Conservation (phyloP, 2,329 filamentous ascomycete genomes). For the Fusarium duplospermum region DNA sequence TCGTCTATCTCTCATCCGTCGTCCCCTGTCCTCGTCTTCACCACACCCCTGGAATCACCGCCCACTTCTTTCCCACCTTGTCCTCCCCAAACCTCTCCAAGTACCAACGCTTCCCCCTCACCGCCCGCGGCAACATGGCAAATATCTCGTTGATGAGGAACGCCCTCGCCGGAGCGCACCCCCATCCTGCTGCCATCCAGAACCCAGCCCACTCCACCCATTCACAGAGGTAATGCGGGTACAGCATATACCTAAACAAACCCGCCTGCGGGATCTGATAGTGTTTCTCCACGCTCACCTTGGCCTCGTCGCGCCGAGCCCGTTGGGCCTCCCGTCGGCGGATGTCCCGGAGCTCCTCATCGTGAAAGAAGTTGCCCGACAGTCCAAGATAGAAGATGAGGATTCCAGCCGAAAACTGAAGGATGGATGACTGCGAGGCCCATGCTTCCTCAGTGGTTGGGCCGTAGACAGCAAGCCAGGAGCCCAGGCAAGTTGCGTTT, state of each 20-base stretch:
- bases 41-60: constrained; percentile 70
- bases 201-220: constrained; percentile 97
- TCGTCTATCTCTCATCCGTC: constrained; percentile 14
- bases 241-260: constrained; percentile 84
- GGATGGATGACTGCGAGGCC: constrained; percentile 52
- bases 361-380: constrained; percentile 85
- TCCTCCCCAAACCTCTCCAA: constrained; percentile 87
- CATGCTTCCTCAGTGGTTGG: constrained; percentile 68
- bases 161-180: constrained; percentile 78
- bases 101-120: constrained; percentile 89
- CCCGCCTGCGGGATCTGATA: constrained; percentile 89
- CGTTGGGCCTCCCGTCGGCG: constrained; percentile 74
- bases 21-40: constrained; percentile 24
- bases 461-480: constrained; percentile 86
- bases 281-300: constrained; percentile 70
- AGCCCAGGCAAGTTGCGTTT: constrained; percentile 82
- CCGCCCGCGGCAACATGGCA: constrained; percentile 90
- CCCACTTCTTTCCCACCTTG: constrained; percentile 79
- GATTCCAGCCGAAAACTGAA: constrained; percentile 72
- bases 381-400: constrained; percentile 82
- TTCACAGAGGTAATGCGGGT: constrained; percentile 94
- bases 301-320: constrained; percentile 48
- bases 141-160: constrained; percentile 89
- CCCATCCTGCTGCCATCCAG: constrained; percentile 77
- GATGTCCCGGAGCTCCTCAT: constrained; percentile 90